A percentile compares a stretch with the other conserved stretches of the same genome.
Evolutionary conservation across 1,284 basidiomycete genomes (phyloP).

Genomic region (Puccinia horiana): DNA sequence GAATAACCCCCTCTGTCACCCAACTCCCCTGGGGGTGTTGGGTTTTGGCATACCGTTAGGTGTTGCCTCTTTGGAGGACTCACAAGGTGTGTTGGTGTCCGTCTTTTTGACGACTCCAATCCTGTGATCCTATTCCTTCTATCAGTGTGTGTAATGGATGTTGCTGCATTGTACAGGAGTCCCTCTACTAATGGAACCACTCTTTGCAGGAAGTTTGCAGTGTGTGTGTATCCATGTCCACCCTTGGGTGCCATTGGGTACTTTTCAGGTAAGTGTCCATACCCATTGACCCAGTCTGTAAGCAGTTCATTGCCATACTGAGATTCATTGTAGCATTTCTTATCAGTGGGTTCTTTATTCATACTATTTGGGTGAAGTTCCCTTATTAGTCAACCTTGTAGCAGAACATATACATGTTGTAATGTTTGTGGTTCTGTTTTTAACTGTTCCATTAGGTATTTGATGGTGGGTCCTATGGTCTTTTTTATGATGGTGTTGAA

Average conservation of each 20-base stretch:
- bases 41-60: conserved; percentile 9
- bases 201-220: not conserved
- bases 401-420: not conserved
- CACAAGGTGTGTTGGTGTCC: too few species aligned
- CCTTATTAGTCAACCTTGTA: not conserved
- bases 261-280: not conserved
- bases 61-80: too few species aligned
- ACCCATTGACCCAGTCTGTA: not conserved
- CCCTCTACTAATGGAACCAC: not conserved
- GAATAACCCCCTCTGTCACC: not conserved
- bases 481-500: not conserved
- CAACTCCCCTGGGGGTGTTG: not conserved
- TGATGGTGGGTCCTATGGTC: not conserved
- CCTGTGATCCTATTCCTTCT: not conserved
- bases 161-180: not conserved
- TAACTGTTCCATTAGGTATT: not conserved
- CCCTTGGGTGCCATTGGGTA: not conserved
- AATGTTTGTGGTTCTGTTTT: not conserved
- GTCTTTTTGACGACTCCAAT: too few species aligned
- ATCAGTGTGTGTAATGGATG: not conserved
- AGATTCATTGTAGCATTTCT: not conserved
- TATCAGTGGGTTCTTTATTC: not conserved
- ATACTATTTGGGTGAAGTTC: not conserved
- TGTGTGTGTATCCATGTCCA: not conserved
- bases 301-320: not conserved